These are phyloP conservation scores for Pulchroboletus neoregius DNA, from an alignment of 1,284 basidiomycete genomes.

Conservation along the genomic window DNA sequence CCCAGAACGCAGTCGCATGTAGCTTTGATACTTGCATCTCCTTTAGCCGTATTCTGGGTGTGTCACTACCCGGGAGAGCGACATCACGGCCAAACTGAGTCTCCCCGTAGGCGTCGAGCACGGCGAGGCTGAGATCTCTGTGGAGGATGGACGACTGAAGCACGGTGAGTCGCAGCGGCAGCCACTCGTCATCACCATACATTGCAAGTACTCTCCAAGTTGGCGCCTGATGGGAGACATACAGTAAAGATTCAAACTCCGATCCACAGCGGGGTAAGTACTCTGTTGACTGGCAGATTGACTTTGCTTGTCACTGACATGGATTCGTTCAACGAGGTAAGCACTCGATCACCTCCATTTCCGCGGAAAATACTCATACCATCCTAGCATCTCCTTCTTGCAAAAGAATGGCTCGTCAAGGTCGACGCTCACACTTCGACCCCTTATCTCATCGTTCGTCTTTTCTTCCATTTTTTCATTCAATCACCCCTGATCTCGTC, in stretches of 20 bases:
- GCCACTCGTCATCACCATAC: conserved; percentile 19
- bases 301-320: not conserved
- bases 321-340: conserved; percentile 55
- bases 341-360: not conserved
- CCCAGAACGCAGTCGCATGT: conserved; percentile 73
- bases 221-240: not conserved
- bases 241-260: conserved; percentile 22
- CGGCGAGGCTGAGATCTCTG: conserved; percentile 46
- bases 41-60: conserved; percentile 66
- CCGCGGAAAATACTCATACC: not conserved
- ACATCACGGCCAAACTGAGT: conserved; percentile 68
- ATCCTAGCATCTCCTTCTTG: conserved; percentile 54
- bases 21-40: conserved; percentile 79
- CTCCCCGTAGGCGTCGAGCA: conserved; percentile 60
- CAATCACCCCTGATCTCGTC: conserved; percentile 7
- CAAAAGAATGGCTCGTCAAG: conserved; percentile 71
- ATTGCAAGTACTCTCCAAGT: not conserved
- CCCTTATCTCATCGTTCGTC: conserved; percentile 67
- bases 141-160: conserved; percentile 50
- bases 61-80: conserved; percentile 43
- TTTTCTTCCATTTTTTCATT: conserved; percentile 11
- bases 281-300: too few species aligned
- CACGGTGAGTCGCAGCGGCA: conserved; percentile 55
- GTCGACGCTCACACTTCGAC: conserved; percentile 53
- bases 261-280: conserved; percentile 17